phyloP scores from a whole-genome alignment of 2,329 filamentous ascomycete species.

The Phialophora chinensis region DNA sequence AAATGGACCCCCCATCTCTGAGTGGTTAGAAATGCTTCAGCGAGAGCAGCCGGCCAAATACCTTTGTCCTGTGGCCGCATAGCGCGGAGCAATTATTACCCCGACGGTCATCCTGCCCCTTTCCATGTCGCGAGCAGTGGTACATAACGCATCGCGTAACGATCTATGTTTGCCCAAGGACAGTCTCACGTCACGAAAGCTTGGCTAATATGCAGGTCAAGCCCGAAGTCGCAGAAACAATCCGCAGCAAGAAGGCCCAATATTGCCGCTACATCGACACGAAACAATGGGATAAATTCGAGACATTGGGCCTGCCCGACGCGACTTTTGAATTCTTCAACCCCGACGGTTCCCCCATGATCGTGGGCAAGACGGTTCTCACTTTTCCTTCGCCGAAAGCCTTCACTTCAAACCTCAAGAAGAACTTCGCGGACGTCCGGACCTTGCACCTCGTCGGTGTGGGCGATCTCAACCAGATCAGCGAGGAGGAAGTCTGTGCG shows the following conservation, averaged over 20 bases:
- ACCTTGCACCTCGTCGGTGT: constrained; percentile 5
- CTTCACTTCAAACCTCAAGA: neutral
- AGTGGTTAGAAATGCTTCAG: too few species aligned
- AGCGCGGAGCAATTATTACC: too few species aligned
- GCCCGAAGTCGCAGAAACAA: neutral
- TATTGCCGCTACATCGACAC: constrained; percentile 5
- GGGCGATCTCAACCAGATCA: neutral
- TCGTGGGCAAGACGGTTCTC: neutral
- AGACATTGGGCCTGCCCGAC: neutral
- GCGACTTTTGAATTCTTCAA: neutral
- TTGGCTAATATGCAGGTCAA: neutral
- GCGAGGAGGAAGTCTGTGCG: neutral
- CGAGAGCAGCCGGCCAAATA: too few species aligned
- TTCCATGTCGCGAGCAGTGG: too few species aligned
- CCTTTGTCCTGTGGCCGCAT: too few species aligned
- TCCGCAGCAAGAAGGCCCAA: constrained; percentile 2
- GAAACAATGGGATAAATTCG: constrained; percentile 7
- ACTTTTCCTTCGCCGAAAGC: neutral
- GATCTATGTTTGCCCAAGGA: too few species aligned
- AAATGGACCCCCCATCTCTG: too few species aligned
- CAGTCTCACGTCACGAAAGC: too few species aligned
- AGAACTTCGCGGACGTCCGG: neutral
- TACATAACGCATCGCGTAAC: too few species aligned
- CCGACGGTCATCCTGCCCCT: too few species aligned
- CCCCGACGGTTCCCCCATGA: neutral